Base-by-base conservation (phyloP, 2,329 filamentous ascomycete genomes). In the Podosphaera fusca region DNA sequence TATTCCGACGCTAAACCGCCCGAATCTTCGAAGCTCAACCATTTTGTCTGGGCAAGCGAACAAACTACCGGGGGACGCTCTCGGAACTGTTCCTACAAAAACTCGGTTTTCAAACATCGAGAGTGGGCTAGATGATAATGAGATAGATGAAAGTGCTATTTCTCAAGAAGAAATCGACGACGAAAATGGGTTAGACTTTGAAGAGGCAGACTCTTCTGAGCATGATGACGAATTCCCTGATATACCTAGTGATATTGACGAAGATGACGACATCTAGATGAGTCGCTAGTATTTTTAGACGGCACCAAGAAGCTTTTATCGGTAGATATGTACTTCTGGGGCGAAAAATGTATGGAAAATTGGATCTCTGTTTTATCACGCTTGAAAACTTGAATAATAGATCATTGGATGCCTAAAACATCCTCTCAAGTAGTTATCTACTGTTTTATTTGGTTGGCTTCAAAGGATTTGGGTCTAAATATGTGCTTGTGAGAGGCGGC, bases 211-310 rank as follows among this genome's bases (percentile, higher is more conserved):
- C 33, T 52, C 49, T 31, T 52, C 49, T 10, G 49, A 52, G 31
- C 49, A 52, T 34, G 49, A 52, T 52, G 45, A 49, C 29, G 49
- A 30, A 52, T 52, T 52, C n/a, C 49, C 49, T 52, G 49, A 52
- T 31, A 52, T 52, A 9, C 49, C 49, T 31, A 52, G 49, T 33
- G 49, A 52, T 34, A 9, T 52, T 5, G 49, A 52, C 30, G 31
- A 29, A 52, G 49, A 52, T 34, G 49, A 34, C 31, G 12, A 30
- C 12, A 30, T 21, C 21, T 21, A 21, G 21, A 21, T 21, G 21
- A 21, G 21, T 21, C 21, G 21, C 21, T 21, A 21, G 21, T 21
- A 21, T 21, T 21, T 21, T 1, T 21, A 21, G 21, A 21, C 21
- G 21, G 21, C 21, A 21, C 21, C 21, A 21, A 21, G 21, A 21